Base-by-base conservation (phyloP, 306 rosid genomes). In the Psophocarpus tetragonolobus region DNA sequence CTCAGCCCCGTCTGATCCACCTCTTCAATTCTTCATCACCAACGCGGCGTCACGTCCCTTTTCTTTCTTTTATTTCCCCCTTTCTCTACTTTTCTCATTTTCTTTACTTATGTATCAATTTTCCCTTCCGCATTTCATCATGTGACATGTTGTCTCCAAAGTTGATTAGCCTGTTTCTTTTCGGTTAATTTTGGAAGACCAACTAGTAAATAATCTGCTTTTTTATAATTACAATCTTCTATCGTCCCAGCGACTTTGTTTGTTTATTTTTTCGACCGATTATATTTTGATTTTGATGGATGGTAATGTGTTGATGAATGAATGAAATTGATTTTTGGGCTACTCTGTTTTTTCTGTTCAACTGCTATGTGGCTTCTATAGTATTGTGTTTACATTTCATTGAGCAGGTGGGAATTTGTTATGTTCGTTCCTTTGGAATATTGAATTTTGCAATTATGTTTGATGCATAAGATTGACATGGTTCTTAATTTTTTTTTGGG, bases 1-100 rank as follows among this genome's bases (percentile, higher is more conserved):
- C 86, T 95, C 76, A 95, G 94, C 90, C 99, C 99, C 12, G 98
- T 95, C 62, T 95, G 89, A 92, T 88, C 14, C 12, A 65, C 30
- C 21, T 30, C 12, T 79, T 29, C 11, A 68, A 66, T 23, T 26
- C 61, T 65, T 11, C 60, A 8, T 38, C 70, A 35, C 42, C 44
- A 33, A 23, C 15, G 48, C 29, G 68, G 17, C 20, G 57, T 39
- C 2, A n/a, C n/a, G 38, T 68, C 27, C 10, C 2, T 4, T 20
- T 15, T 21, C 32, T 42, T 1, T 64, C 47, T 15, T 29, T 11
- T 21, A 5, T 15, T 47, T 21, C 17, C 10, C 15, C 21, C 20
- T 18, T 4, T 56, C 33, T 5, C 6, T 2, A 11, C 72, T 29
- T 77, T 13, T 78, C 35, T 77, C 45, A 60, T 24, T 54, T 63